Conservation (phyloP, 208 protist genomes). For the Trypanosoma brucei region DNA sequence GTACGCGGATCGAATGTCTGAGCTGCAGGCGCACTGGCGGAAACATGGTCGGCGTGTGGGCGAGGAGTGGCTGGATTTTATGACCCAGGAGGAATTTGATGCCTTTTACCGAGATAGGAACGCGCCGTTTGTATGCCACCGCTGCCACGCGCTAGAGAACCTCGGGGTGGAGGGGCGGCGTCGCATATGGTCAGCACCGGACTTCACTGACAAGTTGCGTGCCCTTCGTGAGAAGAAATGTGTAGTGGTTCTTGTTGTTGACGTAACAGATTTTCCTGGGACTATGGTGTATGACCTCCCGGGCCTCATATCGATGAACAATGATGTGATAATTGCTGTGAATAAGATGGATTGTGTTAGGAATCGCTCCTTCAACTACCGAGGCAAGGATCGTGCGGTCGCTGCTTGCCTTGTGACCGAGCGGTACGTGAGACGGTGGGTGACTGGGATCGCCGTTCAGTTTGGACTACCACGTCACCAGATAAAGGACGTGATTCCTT, state of each 20-base stretch:
- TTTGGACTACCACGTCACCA: constrained; percentile 79
- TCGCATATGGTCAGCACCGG: constrained; percentile 85
- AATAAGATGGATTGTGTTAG: constrained; percentile 92
- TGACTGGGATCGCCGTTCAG: constrained; percentile 73
- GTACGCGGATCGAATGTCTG: constrained; percentile 86
- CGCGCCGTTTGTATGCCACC: constrained; percentile 77
- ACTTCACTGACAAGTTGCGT: constrained; percentile 84
- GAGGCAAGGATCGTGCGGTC: constrained; percentile 66
- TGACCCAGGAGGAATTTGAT: constrained; percentile 91
- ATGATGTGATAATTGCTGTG: constrained; percentile 84
- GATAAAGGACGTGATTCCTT: constrained; percentile 64
- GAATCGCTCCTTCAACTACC: constrained; percentile 79
- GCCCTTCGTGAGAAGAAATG: constrained; percentile 76
- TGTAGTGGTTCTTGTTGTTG: constrained; percentile 86
- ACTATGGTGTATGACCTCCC: constrained; percentile 89
- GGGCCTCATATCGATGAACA: constrained; percentile 91
- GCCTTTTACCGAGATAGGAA: constrained; percentile 77
- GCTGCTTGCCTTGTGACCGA: constrained; percentile 61
- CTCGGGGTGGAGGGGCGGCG: constrained; percentile 71
- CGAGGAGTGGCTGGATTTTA: constrained; percentile 92
- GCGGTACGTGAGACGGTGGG: constrained; percentile 75
- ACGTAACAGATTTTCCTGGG: constrained; percentile 89
- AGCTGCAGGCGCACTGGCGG: constrained; percentile 85
- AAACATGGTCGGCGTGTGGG: constrained; percentile 88
- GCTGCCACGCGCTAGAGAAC: constrained; percentile 87